phyloP scores from a whole-genome alignment of 495 filamentous ascomycete genomes.

The Aspergillus cavernicola region DNA sequence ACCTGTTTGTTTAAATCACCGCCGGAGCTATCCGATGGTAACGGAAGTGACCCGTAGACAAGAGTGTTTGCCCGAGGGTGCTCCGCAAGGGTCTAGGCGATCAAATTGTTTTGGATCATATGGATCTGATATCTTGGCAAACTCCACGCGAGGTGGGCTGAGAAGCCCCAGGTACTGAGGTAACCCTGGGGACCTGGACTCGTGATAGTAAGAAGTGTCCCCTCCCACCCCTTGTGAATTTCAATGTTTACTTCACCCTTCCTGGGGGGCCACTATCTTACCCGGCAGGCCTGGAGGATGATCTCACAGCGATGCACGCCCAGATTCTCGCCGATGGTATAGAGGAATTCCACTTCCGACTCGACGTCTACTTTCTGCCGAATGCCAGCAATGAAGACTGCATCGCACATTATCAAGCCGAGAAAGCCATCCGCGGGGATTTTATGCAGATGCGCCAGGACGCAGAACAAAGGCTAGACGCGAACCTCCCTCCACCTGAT shows the following conservation, averaged over 20 bases:
- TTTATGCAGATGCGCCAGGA: not conserved
- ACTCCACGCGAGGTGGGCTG: too few relatives aligned
- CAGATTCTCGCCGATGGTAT: too few relatives aligned
- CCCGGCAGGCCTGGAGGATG: not conserved
- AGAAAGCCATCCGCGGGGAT: not conserved
- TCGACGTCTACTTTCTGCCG: slow-evolving; percentile 4
- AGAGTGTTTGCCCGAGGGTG: too few relatives aligned
- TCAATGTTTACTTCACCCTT: slow-evolving; percentile 1
- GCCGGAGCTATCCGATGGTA: too few relatives aligned
- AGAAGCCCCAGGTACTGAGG: too few relatives aligned
- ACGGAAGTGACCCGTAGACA: too few relatives aligned
- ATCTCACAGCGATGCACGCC: slow-evolving; percentile 1
- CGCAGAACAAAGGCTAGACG: not conserved
- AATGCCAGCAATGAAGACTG: not conserved
- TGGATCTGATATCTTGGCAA: too few relatives aligned
- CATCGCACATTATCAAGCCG: slow-evolving; percentile 3
- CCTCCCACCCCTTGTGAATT: slow-evolving; percentile 2
- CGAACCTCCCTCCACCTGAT: not conserved
- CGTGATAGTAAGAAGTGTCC: too few relatives aligned
- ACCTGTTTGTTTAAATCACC: too few relatives aligned
- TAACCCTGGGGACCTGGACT: too few relatives aligned
- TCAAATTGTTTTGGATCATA: too few relatives aligned
- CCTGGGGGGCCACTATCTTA: not conserved
- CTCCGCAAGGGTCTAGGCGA: too few relatives aligned
- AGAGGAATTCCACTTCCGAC: not conserved